phyloP scores from a whole-genome alignment of 176 grass and related monocot species.

The Paspalum notatum region DNA sequence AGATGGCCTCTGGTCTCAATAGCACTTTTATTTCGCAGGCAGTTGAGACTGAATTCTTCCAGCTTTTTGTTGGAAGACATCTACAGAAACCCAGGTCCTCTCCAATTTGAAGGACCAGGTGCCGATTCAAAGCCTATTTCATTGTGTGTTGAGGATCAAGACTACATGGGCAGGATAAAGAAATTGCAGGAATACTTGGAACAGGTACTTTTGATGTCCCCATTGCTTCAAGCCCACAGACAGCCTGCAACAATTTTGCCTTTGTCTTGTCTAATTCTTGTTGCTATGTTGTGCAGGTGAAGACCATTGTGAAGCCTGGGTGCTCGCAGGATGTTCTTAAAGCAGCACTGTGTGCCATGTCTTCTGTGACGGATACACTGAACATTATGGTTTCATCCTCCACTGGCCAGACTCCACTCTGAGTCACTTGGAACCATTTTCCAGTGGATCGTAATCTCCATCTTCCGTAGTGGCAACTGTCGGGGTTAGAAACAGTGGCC shows the following conservation, averaged over 20 bases:
- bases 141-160: conserved; percentile 94
- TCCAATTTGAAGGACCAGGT: conserved; percentile 88
- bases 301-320: conserved; percentile 94
- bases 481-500: conserved; percentile 29
- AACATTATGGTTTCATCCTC: conserved; percentile 77
- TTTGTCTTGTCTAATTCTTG: conserved; percentile 9
- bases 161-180: conserved; percentile 99
- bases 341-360: conserved; percentile 81
- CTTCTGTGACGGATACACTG: conserved; percentile 86
- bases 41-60: conserved; percentile 74
- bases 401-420: conserved; percentile 44
- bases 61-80: conserved; percentile 93
- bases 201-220: conserved; percentile 57
- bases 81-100: conserved; percentile 96
- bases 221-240: not conserved
- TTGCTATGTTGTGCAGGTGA: conserved; percentile 55
- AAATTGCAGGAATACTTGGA: conserved; percentile 90
- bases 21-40: conserved; percentile 46
- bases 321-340: conserved; percentile 95
- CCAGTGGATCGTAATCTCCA: not conserved
- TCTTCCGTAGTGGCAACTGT: conserved; percentile 2
- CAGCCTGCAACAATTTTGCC: not conserved
- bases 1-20: not conserved
- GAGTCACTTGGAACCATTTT: conserved; percentile 15
- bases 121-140: conserved; percentile 78